Evolutionary conservation across 2,329 filamentous ascomycete species (phyloP), one percentile per base, ranked within the genome.

Genomic region (Fusarium fracticaudum): DNA sequence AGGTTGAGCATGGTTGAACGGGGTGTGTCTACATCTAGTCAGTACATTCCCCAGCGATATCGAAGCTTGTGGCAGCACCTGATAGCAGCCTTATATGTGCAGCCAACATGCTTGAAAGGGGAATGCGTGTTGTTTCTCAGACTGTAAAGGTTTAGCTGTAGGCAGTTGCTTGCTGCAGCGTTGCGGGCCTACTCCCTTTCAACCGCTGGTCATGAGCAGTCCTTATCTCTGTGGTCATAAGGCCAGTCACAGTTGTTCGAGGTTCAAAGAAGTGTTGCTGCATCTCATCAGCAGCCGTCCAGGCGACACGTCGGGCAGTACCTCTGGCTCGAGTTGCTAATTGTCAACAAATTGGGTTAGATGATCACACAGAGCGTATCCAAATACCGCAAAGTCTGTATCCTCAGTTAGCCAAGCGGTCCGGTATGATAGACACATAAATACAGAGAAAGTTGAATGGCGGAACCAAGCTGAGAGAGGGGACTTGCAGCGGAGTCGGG

Each of bases 401-500:
- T n/a, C n/a, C 3, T 9, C 47, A 33, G 4, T 51, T 3, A 35
- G 12, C 29, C 11, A 10, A 6, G 48, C 14, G 26, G 3, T 8
- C 22, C 0, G 8, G 22, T 24, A 1, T 26, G 26, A 26, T 26
- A 26, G 24, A 5, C n/a, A n/a, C n/a, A n/a, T n/a, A n/a, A n/a
- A n/a, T n/a, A n/a, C n/a, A n/a, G n/a, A n/a, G n/a, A n/a, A 51
- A 24, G 31, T 10, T 35, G 31, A 24, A 51, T 10, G 17, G 6
- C 4, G 3, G n/a, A n/a, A n/a, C n/a, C n/a, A n/a, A n/a, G n/a
- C n/a, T n/a, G n/a, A n/a, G n/a, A n/a, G n/a, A n/a, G n/a, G n/a
- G n/a, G n/a, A n/a, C n/a, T n/a, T n/a, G n/a, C n/a, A n/a, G 29
- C 8, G 8, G 4, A 24, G 22, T 24, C 8, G 0, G 31, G 12